Base-by-base conservation (phyloP, 345 rosid species). In the Ailanthus altissimus region DNA sequence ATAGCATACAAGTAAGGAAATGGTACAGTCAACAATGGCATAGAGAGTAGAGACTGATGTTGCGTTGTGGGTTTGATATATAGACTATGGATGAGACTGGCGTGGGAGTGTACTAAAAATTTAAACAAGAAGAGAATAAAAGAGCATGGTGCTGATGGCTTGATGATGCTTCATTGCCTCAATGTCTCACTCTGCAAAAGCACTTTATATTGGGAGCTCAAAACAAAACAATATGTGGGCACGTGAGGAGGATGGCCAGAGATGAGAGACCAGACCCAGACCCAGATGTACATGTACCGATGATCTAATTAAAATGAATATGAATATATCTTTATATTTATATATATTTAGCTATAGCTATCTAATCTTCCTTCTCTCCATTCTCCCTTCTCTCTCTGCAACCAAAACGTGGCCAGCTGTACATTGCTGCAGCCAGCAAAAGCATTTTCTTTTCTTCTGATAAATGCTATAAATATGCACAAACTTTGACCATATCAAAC, bases 401-500 rank as follows among this genome's bases (percentile, higher is more conserved):
- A 79, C 14, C 3, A 23, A 20, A 86, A 83, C 83, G 79, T 86
- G 85, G 89, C 89, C 89, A 86, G 86, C 84, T 86, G 86, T 65
- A 68, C 3, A 3, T 14, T 16, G 67, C 68, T 32, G 46, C 68
- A 8, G 38, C 28, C 21, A 49, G 36, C 13, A 4, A 18, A 38
- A 25, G 26, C 4, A 53, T n/a, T 16, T 6, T 49, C 16, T 11
- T 68, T 49, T 68, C 13, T 26, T 23, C 40, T 25, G n/a, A n/a
- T 8, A 26, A 50, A 15, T 16, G 18, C 10, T 5, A 47, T 11
- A 49, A n/a, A 54, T 20, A n/a, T 20, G 25, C 59, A 54, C 23
- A 16, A n/a, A 59, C 67, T 28, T 73, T 73, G 76, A 73, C 67
- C 38, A 32, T 32, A 32, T 32, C 38, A 32, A 32, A 32, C 38